Base-by-base conservation (phyloP, 345 rosid genomes). In the Euphorbia peplus region DNA sequence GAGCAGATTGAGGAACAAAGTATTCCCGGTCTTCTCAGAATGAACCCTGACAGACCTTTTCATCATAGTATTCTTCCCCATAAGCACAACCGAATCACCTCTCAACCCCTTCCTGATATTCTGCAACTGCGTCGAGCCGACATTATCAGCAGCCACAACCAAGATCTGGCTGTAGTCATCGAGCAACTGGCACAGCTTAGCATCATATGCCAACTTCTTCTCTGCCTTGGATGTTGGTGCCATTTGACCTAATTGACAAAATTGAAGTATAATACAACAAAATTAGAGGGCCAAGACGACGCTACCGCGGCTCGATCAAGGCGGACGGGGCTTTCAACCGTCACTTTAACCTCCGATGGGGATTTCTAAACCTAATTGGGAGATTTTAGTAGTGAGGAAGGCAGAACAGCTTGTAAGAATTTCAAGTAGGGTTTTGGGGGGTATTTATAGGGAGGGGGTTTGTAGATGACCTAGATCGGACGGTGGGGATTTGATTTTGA, bases 11-110 rank as follows among this genome's bases (percentile, higher is more conserved):
- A 85, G 88, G 78, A 78, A 81, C 21, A 77, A 72, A 1, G 60
- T 37, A 73, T 86, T 93, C 0, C 96, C 97, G 0, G 92, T 91
- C 25, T 84, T 86, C 44, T 93, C 92, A 14, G 96, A 62, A 71
- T 93, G 97, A 0, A 91, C 75, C 73, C 93, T 82, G 62, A 93
- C 69, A 26, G 97, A 71, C 79, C 98, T 74, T 83, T 91, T 93
- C 98, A 91, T 91, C 97, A 93, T 93, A 0, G 98, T 93, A 70
- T 93, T 93, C 75, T 93, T 93, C 13, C 97, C 98, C 96, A 93
- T 93, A 0, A 93, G 84, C n/a, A 93, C 88, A 4, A 91, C 51
- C 0, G 98, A 91, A 76, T 91, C 91, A 5, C 97, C 93, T 2
- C 97, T 82, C 12, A 93, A 79, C 46, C 98, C 97, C 41, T 8